Evolutionary conservation across 345 rosid genomes (phyloP), one percentile per base, ranked within the genome.

Genomic region (Acer campestre): DNA sequence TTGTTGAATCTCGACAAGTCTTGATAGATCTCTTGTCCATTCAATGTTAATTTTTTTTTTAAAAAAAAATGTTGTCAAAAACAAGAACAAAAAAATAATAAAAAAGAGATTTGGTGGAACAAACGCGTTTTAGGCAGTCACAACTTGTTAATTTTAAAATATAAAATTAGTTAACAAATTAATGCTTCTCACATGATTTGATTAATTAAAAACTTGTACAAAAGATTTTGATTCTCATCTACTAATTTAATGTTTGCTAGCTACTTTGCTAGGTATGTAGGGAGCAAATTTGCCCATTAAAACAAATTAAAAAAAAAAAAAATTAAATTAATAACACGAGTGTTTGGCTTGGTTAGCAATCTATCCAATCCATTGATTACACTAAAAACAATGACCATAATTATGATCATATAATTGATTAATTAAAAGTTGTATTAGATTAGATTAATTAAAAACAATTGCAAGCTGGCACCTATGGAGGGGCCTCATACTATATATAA

Each of bases 361-460:
- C 86, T 78, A 88, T 77, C 71, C 81, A 40, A 84, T 82, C 73
- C 81, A 40, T 86, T 82, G 85, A 83, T 88, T 81, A 77, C 73
- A 73, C 20, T 70, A 22, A 76, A 65, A 83, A 66, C 74, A 72
- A 75, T 75, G 49, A 80, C 68, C 58, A 74, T 25, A 49, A 58
- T 64, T 48, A 71, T 62, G 3, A 72, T 65, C 20, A 75, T 51
- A 18, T 65, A 66, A 51, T 55, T 27, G 55, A 75, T 53, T 23
- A 53, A 75, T 53, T 23, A 53, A 44, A 75, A 55, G 78, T 55
- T 53, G 62, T 67, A 55, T 31, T 4, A 9, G 14, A 48, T 74
- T 31, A 31, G 35, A 31, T 35, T 29, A 49, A 17, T 16, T 56
- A 5, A 18, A 75, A 65, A 27, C 38, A 51, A 48, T 18, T 62